Percentiles rank a stretch among this genome's conserved stretches.
phyloP scores from a whole-genome alignment of 176 grass and related monocot genomes.

The Oryza rufipogon region DNA sequence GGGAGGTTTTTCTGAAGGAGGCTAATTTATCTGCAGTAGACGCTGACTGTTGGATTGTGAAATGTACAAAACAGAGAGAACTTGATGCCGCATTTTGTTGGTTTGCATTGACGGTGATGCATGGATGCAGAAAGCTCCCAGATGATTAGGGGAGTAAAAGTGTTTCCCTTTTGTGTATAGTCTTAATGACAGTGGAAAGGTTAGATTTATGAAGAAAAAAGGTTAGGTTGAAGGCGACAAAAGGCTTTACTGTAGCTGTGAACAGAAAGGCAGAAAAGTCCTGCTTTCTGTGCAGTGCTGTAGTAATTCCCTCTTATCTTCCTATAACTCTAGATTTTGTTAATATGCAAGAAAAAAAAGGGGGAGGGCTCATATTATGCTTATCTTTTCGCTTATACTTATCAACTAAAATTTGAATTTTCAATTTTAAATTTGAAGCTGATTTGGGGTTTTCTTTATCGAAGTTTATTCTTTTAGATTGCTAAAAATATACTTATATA shows the following conservation, averaged over 20 bases:
- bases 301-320: not conserved
- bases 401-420: too few relatives aligned
- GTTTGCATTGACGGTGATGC: not conserved
- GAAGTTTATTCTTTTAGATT: too few relatives aligned
- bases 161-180: conserved; percentile 32
- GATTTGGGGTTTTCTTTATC: too few relatives aligned
- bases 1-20: conserved; percentile 2
- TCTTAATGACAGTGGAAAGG: conserved; percentile 17
- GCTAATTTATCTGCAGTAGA: conserved; percentile 4
- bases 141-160: not conserved
- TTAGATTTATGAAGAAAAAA: conserved; percentile 17
- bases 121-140: not conserved
- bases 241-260: conserved; percentile 1
- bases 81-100: conserved; percentile 35
- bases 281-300: conserved; percentile 29
- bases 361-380: not conserved
- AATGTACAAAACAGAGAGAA: conserved; percentile 40
- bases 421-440: too few relatives aligned
- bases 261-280: conserved; percentile 24
- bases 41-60: conserved; percentile 35
- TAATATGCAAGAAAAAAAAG: not conserved
- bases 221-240: not conserved
- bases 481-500: too few relatives aligned
- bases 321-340: not conserved
- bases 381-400: too few relatives aligned